A percentile compares a stretch with the other conserved stretches of the same genome.
phyloP scores from a whole-genome alignment of 139 green algal genomes.

The Edaphochlamys debaryana region DNA sequence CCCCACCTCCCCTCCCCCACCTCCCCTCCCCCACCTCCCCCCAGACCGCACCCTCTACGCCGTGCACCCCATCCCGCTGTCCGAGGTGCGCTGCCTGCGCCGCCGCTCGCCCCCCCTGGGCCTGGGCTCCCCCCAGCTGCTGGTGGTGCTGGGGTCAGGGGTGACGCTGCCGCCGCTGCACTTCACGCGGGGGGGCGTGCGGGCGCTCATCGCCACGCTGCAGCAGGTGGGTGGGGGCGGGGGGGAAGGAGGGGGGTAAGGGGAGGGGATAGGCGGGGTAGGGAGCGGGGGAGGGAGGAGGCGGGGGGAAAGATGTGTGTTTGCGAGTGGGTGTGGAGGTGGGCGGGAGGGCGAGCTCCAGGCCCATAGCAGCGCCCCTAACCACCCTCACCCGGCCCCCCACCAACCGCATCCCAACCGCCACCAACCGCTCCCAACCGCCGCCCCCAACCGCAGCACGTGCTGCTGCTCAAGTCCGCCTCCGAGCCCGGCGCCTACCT shows the following conservation, averaged over 20 bases:
- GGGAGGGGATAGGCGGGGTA: too few species aligned
- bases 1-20: too few species aligned
- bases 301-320: too few species aligned
- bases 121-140: slow-evolving; percentile 77
- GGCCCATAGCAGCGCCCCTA: too few species aligned
- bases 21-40: background rate
- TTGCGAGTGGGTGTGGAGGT: too few species aligned
- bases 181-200: slow-evolving; percentile 77
- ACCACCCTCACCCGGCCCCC: too few species aligned
- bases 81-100: slow-evolving; percentile 82
- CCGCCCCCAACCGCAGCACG: slow-evolving; percentile 57
- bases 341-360: too few species aligned
- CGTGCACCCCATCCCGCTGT: slow-evolving; percentile 81
- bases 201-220: slow-evolving; percentile 67
- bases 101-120: slow-evolving; percentile 72
- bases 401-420: too few species aligned
- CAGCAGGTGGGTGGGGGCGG: slow-evolving; percentile 63
- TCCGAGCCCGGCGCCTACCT: slow-evolving; percentile 79
- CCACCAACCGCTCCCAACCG: background rate
- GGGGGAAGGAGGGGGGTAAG: too few species aligned
- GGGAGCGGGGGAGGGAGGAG: too few species aligned
- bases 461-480: slow-evolving; percentile 59
- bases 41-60: slow-evolving; percentile 74
- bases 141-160: slow-evolving; percentile 78
- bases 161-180: slow-evolving; percentile 83